Evolutionary conservation across 805 yeast species (phyloP).

Genomic region (Torulaspora maleeae): DNA sequence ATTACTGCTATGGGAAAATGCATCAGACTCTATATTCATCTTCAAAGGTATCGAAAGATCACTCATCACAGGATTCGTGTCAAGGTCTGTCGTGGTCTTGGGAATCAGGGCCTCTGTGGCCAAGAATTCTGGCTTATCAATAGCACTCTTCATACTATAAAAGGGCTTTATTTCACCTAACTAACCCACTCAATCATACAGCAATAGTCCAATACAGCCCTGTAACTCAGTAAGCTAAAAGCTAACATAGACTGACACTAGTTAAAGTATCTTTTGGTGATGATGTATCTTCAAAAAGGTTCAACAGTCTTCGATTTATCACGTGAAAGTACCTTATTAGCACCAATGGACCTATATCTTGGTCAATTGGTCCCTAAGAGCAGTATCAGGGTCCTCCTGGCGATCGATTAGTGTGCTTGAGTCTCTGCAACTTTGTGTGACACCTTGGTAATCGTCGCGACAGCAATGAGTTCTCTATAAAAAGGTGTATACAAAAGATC

Average conservation of each 20-base stretch:
- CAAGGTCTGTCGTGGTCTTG: slow-evolving; percentile 31
- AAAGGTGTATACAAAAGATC: not conserved
- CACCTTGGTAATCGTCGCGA: not conserved
- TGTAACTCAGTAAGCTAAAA: not conserved
- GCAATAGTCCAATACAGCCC: not conserved
- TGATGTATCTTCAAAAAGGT: too few relatives aligned
- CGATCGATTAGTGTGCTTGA: not conserved
- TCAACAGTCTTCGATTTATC: too few relatives aligned
- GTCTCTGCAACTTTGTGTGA: not conserved
- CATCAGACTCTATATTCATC: slow-evolving; percentile 2
- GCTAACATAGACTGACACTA: too few relatives aligned
- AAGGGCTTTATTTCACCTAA: slow-evolving; percentile 3
- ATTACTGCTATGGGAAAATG: not conserved
- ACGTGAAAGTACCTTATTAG: too few relatives aligned
- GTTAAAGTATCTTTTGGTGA: too few relatives aligned
- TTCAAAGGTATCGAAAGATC: slow-evolving; percentile 23
- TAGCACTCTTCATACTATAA: slow-evolving; percentile 4
- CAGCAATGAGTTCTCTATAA: not conserved
- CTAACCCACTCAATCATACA: not conserved
- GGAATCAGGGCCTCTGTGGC: slow-evolving; percentile 24
- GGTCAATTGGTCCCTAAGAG: too few relatives aligned
- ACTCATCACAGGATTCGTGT: slow-evolving; percentile 31
- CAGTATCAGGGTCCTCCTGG: too few relatives aligned
- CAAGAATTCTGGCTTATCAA: slow-evolving; percentile 23
- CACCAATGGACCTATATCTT: too few relatives aligned